Percentiles rank a stretch among this genome's conserved stretches.
Evolutionary conservation across 331 rosid genomes (phyloP).

Genomic region (Rosa hybrid): DNA sequence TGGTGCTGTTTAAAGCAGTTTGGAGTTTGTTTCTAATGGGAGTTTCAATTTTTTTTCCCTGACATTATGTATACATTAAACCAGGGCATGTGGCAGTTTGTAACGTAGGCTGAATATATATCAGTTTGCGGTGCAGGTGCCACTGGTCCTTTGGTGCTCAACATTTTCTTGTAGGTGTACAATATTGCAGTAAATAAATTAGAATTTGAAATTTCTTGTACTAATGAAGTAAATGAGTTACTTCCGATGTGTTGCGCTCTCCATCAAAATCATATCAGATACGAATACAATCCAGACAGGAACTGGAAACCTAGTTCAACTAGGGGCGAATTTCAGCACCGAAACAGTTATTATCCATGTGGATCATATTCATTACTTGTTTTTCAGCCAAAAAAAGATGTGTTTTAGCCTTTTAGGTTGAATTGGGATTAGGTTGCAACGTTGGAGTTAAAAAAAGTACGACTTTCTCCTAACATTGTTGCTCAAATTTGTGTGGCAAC

Average conservation of each 20-base stretch:
- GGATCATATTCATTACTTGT: too few relatives aligned
- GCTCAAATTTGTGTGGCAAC: too few relatives aligned
- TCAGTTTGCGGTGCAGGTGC: constrained; percentile 2
- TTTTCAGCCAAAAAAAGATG: too few relatives aligned
- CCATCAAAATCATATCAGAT: background rate
- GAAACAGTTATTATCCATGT: too few relatives aligned
- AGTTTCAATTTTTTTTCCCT: background rate
- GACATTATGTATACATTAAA: constrained; percentile 8
- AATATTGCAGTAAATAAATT: constrained; percentile 15
- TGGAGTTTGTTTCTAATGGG: constrained; percentile 14
- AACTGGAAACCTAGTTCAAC: too few relatives aligned
- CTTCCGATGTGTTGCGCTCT: background rate
- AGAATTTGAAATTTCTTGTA: background rate
- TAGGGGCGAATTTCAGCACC: too few relatives aligned
- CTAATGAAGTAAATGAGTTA: too few relatives aligned
- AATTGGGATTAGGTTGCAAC: too few relatives aligned
- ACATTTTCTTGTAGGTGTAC: constrained; percentile 12
- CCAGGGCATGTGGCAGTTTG: background rate
- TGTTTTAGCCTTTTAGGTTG: too few relatives aligned
- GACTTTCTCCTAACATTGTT: too few relatives aligned
- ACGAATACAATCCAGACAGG: too few relatives aligned
- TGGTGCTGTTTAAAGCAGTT: constrained; percentile 24
- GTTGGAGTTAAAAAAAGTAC: too few relatives aligned
- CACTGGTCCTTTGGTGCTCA: background rate
- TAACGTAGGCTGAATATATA: background rate